Conservation (phyloP, 169 alveolate species). For the Plasmodium gonderi region DNA sequence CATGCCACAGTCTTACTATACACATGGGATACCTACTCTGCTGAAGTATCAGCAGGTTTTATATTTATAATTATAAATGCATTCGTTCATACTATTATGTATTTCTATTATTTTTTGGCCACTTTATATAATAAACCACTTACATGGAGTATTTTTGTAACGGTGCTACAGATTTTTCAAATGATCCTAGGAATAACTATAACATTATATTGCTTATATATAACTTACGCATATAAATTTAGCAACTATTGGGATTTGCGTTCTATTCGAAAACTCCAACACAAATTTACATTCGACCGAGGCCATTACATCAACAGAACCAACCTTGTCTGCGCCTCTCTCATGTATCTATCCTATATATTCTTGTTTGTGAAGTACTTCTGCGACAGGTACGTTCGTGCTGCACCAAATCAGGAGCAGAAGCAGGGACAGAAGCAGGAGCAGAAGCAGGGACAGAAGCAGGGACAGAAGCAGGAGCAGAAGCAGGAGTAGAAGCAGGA, state of each 20-base stretch:
- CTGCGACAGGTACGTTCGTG: conserved; percentile 43
- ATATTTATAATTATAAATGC: conserved; percentile 84
- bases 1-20: conserved; percentile 89
- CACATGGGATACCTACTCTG: conserved; percentile 89
- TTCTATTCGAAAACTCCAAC: neutral
- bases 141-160: conserved; percentile 85
- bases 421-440: neutral
- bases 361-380: conserved; percentile 74
- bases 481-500: neutral
- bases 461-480: neutral
- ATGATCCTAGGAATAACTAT: conserved; percentile 83
- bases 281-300: conserved; percentile 54
- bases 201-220: conserved; percentile 54
- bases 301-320: conserved; percentile 74
- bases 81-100: conserved; percentile 89
- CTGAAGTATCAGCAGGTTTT: conserved; percentile 88
- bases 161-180: conserved; percentile 84
- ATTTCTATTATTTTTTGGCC: conserved; percentile 85
- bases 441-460: neutral
- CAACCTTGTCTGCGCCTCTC: conserved; percentile 72
- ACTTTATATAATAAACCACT: conserved; percentile 78
- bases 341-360: conserved; percentile 77
- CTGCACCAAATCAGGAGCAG: neutral
- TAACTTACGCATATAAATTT: conserved; percentile 43
- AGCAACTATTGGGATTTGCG: conserved; percentile 38